Evolutionary conservation across 2,329 filamentous ascomycete species (phyloP), one percentile per base, ranked within the genome.

Genomic region (Chrysosporium keratinophilum): DNA sequence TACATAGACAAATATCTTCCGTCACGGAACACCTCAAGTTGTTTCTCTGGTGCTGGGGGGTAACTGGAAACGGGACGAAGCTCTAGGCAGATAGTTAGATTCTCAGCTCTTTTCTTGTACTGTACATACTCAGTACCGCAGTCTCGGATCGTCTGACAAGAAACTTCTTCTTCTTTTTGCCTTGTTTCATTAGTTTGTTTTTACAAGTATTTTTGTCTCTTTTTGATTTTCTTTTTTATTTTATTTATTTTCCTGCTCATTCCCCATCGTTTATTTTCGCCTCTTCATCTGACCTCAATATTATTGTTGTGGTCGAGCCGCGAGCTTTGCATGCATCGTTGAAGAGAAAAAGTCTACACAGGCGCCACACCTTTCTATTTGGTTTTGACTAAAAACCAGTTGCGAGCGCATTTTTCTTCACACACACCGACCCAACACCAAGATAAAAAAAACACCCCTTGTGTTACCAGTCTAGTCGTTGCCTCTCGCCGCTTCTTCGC

Each of bases 401-500:
- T 41, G 39, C 19, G 23, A 3, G 23, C n/a, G n/a, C n/a, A n/a
- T n/a, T n/a, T 28, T 28, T 28, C 23, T 28, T 28, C 23, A 28
- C 23, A 28, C 23, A n/a, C n/a, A n/a, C n/a, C n/a, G n/a, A n/a
- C n/a, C n/a, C n/a, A n/a, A n/a, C 23, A 28, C 23, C 23, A 28
- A 39, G 11, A 4, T 4, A 12, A 48, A 10, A 35, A 46, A 35
- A 37, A 34, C n/a, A 39, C 45, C 45, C 48, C 20, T 41, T 50
- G 48, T 50, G 48, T 43, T 20, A 50, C 48, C 39, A 33, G 3
- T 42, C 37, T 43, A 19, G 40, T 33, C n/a, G 54, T 50, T 56
- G 45, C 35, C 49, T 52, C 42, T 49, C 54, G 56, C 52, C 49
- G 9, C 20, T 39, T 56, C 37, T 23, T 35, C 44, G 39, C 43